Evolutionary conservation across 176 grass and related monocot genomes (phyloP).

Genomic region (Avena insularis): DNA sequence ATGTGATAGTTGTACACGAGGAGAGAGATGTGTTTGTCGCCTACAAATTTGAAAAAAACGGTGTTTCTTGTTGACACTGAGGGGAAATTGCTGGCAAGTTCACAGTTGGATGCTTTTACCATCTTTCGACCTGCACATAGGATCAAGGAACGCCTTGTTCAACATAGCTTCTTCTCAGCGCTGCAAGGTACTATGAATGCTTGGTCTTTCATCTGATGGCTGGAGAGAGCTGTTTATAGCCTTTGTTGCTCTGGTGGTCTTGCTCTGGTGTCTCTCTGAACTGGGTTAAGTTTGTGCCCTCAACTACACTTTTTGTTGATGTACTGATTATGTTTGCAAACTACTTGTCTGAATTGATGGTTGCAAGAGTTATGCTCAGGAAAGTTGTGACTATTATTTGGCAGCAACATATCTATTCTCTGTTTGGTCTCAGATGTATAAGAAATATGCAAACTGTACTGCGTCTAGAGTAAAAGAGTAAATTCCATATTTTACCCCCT

Average conservation of each 20-base stretch:
- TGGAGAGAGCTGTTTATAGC: not conserved
- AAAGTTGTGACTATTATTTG: not conserved
- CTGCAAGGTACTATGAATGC: not conserved
- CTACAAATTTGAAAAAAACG: not conserved
- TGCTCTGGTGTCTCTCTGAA: not conserved
- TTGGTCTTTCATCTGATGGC: not conserved
- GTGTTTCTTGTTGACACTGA: not conserved
- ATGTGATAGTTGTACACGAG: not conserved
- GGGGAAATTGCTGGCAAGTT: not conserved
- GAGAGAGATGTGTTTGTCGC: not conserved
- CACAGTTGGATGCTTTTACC: not conserved
- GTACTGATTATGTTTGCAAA: not conserved
- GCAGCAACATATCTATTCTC: not conserved
- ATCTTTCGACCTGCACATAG: not conserved
- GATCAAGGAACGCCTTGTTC: constrained; percentile 2
- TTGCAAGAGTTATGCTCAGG: not conserved
- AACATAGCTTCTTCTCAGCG: not conserved
- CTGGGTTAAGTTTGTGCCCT: not conserved
- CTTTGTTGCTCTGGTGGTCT: not conserved
- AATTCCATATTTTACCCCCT: too few relatives aligned
- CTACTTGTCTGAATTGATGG: not conserved
- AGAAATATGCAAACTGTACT: not conserved
- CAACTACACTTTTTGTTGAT: not conserved
- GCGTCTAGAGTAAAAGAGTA: not conserved
- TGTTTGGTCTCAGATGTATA: not conserved